Percentiles rank a stretch among this genome's conserved stretches.
phyloP scores from a whole-genome alignment of 2,329 filamentous ascomycete species.

The Fusarium redolens region DNA sequence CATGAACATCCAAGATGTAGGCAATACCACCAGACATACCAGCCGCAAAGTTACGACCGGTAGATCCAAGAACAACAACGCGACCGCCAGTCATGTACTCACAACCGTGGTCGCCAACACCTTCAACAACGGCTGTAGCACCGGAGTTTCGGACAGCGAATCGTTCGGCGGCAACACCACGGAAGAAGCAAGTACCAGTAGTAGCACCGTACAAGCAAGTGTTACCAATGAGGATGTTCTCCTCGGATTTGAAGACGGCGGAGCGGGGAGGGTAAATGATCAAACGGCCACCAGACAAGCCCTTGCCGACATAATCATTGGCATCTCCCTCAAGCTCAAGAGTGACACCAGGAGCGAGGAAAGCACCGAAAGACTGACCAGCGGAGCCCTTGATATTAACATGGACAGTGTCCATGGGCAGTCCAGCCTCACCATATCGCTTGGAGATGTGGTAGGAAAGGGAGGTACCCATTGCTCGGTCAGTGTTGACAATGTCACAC shows the following conservation, averaged over 20 bases:
- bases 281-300: conserved; percentile 89
- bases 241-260: conserved; percentile 93
- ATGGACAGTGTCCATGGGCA: conserved; percentile 93
- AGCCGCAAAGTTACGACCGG: conserved; percentile 95
- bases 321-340: conserved; percentile 94
- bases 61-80: conserved; percentile 85
- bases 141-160: conserved; percentile 98
- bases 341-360: conserved; percentile 91
- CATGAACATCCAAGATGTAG: conserved; percentile 89
- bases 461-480: conserved; percentile 91
- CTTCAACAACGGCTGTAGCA: conserved; percentile 95
- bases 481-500: conserved; percentile 96
- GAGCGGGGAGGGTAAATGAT: conserved; percentile 93
- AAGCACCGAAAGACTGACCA: conserved; percentile 96
- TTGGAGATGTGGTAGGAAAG: conserved; percentile 97
- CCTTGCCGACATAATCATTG: conserved; percentile 98
- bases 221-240: conserved; percentile 94
- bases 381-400: conserved; percentile 97
- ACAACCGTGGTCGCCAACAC: conserved; percentile 94
- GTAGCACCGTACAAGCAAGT: conserved; percentile 96
- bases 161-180: conserved; percentile 93
- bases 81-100: conserved; percentile 99
- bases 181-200: conserved; percentile 92
- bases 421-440: conserved; percentile 86
- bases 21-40: conserved; percentile 99